A percentile compares a stretch with the other conserved stretches of the same genome.
These are phyloP conservation scores for Areca catechu DNA, from an alignment of 176 grass and related monocot genomes.

Conservation along the genomic window DNA sequence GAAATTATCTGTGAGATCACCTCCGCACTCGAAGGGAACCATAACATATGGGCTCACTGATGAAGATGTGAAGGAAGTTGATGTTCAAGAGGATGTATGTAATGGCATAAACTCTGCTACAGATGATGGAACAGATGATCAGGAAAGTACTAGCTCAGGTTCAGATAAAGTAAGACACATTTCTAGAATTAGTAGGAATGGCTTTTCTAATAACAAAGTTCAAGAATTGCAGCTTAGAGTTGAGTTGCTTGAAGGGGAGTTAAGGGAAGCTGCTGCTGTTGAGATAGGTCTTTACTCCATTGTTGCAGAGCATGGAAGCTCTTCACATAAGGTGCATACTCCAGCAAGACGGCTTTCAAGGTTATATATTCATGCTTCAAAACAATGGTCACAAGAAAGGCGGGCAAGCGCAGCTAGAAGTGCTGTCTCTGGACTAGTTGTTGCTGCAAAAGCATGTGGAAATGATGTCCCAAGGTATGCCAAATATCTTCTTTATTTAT, in stretches of 20 bases:
- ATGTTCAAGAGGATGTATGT: conserved; percentile 36
- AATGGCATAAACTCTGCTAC: conserved; percentile 22
- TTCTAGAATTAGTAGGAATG: conserved; percentile 45
- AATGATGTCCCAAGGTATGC: conserved; percentile 86
- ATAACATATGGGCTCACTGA: conserved; percentile 32
- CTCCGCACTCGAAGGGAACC: conserved; percentile 40
- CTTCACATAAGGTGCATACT: conserved; percentile 90
- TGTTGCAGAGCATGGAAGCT: conserved; percentile 83
- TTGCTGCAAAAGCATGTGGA: conserved; percentile 84
- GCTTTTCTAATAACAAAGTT: conserved; percentile 47
- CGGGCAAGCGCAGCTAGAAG: conserved; percentile 75
- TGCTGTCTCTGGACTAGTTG: conserved; percentile 76
- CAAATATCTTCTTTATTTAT: conserved; percentile 14
- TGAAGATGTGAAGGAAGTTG: conserved; percentile 70
- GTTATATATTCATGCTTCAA: conserved; percentile 58
- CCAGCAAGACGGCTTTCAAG: conserved; percentile 82
- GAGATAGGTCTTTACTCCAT: conserved; percentile 89
- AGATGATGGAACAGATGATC: conserved; percentile 35
- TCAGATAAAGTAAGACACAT: conserved; percentile 34
- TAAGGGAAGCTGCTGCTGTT: conserved; percentile 72
- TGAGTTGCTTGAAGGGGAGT: conserved; percentile 81
- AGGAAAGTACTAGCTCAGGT: conserved; percentile 20
- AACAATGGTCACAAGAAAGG: conserved; percentile 58
- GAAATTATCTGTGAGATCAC: conserved; percentile 46
- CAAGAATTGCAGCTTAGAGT: conserved; percentile 67